Evolutionary conservation across 2,329 filamentous ascomycete species (phyloP).

Genomic region (Alternaria longipes): DNA sequence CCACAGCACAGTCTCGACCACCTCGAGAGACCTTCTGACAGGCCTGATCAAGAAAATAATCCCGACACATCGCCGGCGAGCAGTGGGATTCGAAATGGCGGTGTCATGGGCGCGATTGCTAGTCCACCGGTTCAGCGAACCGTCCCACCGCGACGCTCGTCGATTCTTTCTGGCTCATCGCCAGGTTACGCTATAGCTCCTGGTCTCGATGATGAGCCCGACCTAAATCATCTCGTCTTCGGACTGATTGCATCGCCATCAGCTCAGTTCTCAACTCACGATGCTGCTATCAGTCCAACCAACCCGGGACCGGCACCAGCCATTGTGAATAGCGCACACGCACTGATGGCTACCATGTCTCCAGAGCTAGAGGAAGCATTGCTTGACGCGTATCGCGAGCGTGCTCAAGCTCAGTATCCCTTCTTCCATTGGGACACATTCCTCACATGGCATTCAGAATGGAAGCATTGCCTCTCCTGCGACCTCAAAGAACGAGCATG

Average conservation of each 20-base stretch:
- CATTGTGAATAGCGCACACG: conserved; percentile 8
- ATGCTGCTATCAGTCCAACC: background rate
- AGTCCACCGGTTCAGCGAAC: background rate
- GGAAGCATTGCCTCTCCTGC: conserved; percentile 18
- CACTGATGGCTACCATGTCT: conserved; percentile 19
- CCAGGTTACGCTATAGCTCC: conserved; percentile 10
- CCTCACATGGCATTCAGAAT: conserved; percentile 22
- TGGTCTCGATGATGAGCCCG: conserved; percentile 13
- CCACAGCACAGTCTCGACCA: conserved; percentile 27
- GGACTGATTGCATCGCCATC: conserved; percentile 26
- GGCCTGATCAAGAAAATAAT: background rate
- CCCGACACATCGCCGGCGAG: conserved; percentile 2
- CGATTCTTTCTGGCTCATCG: conserved; percentile 14
- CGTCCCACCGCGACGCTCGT: conserved; percentile 3
- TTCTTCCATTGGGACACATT: conserved; percentile 32
- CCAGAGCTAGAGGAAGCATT: conserved; percentile 16
- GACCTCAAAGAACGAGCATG: conserved; percentile 18
- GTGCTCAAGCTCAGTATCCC: conserved; percentile 31
- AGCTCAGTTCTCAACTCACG: background rate
- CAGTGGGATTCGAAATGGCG: background rate
- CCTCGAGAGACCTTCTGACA: conserved; percentile 1
- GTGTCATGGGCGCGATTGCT: background rate
- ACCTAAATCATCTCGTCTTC: conserved; percentile 25
- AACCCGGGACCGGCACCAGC: background rate
- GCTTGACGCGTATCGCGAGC: conserved; percentile 28